Evolutionary conservation across 306 rosid genomes (phyloP), one percentile per base, ranked within the genome.

Genomic region (Fragaria ananassa): DNA sequence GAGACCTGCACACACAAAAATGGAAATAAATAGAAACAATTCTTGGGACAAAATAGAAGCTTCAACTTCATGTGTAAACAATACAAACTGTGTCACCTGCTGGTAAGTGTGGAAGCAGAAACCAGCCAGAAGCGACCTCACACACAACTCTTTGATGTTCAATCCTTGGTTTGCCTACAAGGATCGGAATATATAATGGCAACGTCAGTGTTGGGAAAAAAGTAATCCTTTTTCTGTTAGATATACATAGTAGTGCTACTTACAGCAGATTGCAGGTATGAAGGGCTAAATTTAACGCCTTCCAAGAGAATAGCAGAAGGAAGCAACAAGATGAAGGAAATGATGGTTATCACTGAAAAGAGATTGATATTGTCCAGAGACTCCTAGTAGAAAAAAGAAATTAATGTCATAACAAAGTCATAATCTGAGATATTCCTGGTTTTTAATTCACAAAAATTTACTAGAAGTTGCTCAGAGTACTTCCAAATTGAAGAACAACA

Each of bases 41-140:
- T 27, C 21, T 14, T 62, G 2, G 8, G 2, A 61, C 0, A 10
- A 4, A 58, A 25, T 11, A 18, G 6, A n/a, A n/a, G 4, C 2
- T 50, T 3, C 15, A 25, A 58, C 64, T 23, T 23, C 34, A 58
- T 25, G 68, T 27, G 5, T 14, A 14, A 6, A 29, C 18, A 39
- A 66, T 19, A 18, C 11, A 27, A 65, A n/a, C 1, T 8, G 71
- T 41, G 77, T 74, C 53, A 88, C 97, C 93, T 89, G 96, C 76
- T 89, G 97, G 72, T 87, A 92, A 72, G 89, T 72, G 69, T 88
- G 91, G 79, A 92, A 85, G 83, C 93, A 92, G 85, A 92, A 78
- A 0, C 90, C 97, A 42, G 97, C 80, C 68, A 92, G 70, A 81
- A 92, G 76, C 37, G 74, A 80, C 87, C 86, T 87, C 70, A 85